Base-by-base conservation (phyloP, 495 filamentous ascomycete genomes). In the Tuber calosporum region DNA sequence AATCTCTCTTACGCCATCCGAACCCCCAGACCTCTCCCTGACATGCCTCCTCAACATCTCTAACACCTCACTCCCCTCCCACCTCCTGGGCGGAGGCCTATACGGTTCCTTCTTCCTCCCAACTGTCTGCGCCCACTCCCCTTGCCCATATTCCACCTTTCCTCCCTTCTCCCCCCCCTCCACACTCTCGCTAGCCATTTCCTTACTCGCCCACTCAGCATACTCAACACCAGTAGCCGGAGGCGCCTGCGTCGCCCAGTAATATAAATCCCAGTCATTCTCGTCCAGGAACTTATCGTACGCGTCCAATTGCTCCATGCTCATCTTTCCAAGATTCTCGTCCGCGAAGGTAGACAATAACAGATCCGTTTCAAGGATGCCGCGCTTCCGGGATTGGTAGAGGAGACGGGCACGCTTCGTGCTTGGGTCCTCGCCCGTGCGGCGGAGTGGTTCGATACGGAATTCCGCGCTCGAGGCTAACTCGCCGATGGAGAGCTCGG, bases 251-350 rank as follows among this genome's bases (percentile, higher is more conserved):
- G 96, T 99, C 0, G 93, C 92, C 95, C 95, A 99, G 87, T 99
- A 99, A 86, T 99, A 99, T 74, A 99, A 98, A 82, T 99, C 95
- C 95, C 95, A 99, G 83, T 99, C 95, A 82, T 98, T 98, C 83
- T 99, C 95, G 84, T 99, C 95, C 67, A 99, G 88, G 87, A 99
- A 97, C 22, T 86, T 84, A 83, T 98, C 96, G 84, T 94, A 98
- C 83, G 96, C 89, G 74, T 87, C 82, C 72, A 99, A 87, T 79
- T 94, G 92, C 68, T 85, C 83, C 5, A 84, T 83, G 0, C 86
- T 87, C 94, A 99, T 97, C 67, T 83, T 82, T 15, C 84, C 80
- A 19, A 99, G 88, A 83, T 95, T 85, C 53, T 85, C 84, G 75
- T 95, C 89, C 58, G 95, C 96, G 82, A 99, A 99, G 75, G 95